Evolutionary conservation across 768 basidiomycete species (phyloP).

Genomic region (Lentinus brumalis): DNA sequence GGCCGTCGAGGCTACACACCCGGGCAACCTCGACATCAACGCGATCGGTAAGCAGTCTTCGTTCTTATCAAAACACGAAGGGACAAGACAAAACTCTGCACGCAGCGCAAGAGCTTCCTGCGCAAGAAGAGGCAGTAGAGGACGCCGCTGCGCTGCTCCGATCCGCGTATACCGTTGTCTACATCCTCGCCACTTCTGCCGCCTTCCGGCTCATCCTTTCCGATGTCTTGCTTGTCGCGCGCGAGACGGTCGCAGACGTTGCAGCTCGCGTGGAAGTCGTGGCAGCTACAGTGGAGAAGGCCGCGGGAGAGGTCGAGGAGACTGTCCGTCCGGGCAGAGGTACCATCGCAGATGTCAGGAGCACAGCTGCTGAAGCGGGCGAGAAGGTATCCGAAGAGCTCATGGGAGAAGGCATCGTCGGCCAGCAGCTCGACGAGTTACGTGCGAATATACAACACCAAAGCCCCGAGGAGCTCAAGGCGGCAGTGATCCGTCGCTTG

Average conservation of each 20-base stretch:
- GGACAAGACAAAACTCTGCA: too few relatives aligned
- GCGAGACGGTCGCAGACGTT: conserved; percentile 27
- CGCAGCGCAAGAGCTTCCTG: conserved; percentile 21
- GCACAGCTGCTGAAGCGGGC: neutral
- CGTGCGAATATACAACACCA: conserved; percentile 11
- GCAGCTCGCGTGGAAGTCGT: conserved; percentile 18
- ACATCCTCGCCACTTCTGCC: conserved; percentile 24
- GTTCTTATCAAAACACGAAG: neutral
- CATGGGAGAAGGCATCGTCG: neutral
- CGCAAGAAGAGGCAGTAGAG: conserved; percentile 8
- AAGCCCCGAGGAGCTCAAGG: conserved; percentile 17
- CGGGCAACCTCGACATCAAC: neutral
- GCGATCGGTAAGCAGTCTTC: conserved; percentile 2
- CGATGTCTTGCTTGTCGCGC: conserved; percentile 21
- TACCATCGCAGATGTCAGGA: neutral
- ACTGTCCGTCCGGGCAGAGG: conserved; percentile 8
- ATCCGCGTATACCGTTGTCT: conserved; percentile 15
- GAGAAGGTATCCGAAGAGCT: conserved; percentile 2
- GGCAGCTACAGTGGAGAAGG: conserved; percentile 16
- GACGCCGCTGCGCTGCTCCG: conserved; percentile 17
- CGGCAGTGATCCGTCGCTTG: conserved; percentile 17
- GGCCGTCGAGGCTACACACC: conserved; percentile 9
- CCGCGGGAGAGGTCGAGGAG: conserved; percentile 22
- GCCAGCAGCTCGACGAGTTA: neutral
- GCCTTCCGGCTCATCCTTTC: conserved; percentile 28